phyloP scores from a whole-genome alignment of 2,329 filamentous ascomycete species.

The Cladophialophora exuberans region DNA sequence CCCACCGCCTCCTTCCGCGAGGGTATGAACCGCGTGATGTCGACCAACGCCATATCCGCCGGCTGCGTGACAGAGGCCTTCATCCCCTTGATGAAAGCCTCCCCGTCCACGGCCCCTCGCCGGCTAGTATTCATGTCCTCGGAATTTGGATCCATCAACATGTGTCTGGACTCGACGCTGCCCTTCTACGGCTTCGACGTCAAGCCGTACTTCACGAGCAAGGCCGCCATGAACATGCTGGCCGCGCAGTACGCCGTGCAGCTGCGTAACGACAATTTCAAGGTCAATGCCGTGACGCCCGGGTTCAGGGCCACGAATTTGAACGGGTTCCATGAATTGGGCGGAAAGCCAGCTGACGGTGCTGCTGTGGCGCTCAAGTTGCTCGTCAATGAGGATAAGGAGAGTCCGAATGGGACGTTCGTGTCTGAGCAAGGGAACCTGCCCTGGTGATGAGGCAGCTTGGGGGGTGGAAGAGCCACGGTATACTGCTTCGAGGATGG shows the following conservation, averaged over 20 bases:
- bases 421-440: neutral
- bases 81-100: slow-evolving; percentile 18
- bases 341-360: neutral
- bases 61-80: slow-evolving; percentile 16
- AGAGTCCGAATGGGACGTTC: slow-evolving; percentile 1
- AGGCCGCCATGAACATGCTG: slow-evolving; percentile 20
- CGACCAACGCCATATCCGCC: slow-evolving; percentile 16
- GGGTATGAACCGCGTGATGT: slow-evolving; percentile 26
- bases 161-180: neutral
- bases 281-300: slow-evolving; percentile 17
- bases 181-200: slow-evolving; percentile 6
- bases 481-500: too few relatives aligned
- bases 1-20: slow-evolving; percentile 1
- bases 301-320: slow-evolving; percentile 11
- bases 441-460: neutral
- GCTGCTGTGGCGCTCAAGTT: slow-evolving; percentile 5
- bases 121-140: slow-evolving; percentile 21
- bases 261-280: slow-evolving; percentile 16
- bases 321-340: slow-evolving; percentile 7
- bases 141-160: slow-evolving; percentile 7
- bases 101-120: neutral
- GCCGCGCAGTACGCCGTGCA: slow-evolving; percentile 10
- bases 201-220: slow-evolving; percentile 13
- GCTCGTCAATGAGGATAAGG: neutral
- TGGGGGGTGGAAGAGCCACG: too few relatives aligned